These are phyloP conservation scores for Dactylorhiza incarnata DNA, from an alignment of 106 monocot species.

Conservation along the genomic window DNA sequence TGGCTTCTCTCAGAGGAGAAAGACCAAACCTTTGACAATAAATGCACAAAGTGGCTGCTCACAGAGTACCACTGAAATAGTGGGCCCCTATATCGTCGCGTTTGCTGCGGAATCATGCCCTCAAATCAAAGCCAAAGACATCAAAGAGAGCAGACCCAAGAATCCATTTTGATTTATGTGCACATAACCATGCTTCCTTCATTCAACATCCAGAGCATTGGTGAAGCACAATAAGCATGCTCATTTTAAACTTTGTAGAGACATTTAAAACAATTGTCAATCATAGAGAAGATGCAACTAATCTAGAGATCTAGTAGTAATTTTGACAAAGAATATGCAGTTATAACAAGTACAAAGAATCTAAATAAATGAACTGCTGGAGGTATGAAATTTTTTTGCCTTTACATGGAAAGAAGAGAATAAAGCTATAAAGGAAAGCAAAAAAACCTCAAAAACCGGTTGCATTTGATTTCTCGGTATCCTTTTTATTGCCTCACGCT, in stretches of 20 bases:
- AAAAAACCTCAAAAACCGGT: constrained; percentile 68
- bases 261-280: background rate
- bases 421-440: constrained; percentile 3
- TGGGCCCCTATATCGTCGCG: no score
- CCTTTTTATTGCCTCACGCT: constrained; percentile 73
- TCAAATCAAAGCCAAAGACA: no score
- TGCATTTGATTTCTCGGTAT: constrained; percentile 65
- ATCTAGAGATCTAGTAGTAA: background rate
- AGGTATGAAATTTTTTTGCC: background rate
- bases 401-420: background rate
- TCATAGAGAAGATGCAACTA: background rate
- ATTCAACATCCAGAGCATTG: no score
- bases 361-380: background rate
- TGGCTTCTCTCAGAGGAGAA: no score
- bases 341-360: background rate
- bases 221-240: background rate
- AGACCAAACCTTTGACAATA: no score
- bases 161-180: no score
- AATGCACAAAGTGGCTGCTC: no score
- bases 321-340: background rate
- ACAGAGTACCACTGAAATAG: no score
- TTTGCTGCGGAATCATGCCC: no score
- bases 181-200: no score
- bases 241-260: background rate
- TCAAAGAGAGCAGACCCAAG: no score